These are phyloP conservation scores for Auriculariales sp. DNA, from an alignment of 768 basidiomycete genomes.

Conservation along the genomic window DNA sequence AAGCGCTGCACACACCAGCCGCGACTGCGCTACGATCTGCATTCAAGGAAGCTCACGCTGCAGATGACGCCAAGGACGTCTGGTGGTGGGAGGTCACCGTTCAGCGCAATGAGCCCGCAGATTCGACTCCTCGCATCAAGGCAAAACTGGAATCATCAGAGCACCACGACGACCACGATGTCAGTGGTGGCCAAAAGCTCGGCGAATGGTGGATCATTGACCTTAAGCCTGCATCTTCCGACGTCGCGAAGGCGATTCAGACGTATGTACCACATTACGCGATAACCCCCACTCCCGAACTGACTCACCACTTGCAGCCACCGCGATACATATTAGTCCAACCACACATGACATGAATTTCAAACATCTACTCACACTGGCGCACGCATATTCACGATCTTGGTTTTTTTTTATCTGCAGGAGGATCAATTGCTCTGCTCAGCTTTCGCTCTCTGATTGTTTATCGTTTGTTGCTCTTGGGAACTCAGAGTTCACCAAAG, in stretches of 20 bases:
- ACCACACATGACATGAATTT: too few relatives aligned
- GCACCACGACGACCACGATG: not conserved
- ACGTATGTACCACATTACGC: too few relatives aligned
- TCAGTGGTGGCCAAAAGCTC: not conserved
- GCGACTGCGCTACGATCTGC: not conserved
- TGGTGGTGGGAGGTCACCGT: conserved; percentile 1
- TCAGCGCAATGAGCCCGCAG: not conserved
- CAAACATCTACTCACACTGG: too few relatives aligned
- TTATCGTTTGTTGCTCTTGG: too few relatives aligned
- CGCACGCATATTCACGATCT: too few relatives aligned
- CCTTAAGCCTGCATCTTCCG: not conserved
- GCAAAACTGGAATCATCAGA: not conserved
- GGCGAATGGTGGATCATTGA: not conserved
- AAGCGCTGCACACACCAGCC: not conserved
- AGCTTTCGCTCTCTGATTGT: too few relatives aligned
- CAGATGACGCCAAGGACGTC: not conserved
- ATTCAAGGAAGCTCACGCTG: not conserved
- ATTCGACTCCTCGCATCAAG: not conserved
- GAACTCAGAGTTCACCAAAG: too few relatives aligned
- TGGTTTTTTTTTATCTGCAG: too few relatives aligned
- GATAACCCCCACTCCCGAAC: too few relatives aligned
- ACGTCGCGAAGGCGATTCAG: not conserved
- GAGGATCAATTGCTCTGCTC: too few relatives aligned
- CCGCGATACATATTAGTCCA: too few relatives aligned
- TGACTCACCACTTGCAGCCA: too few relatives aligned